Percentiles rank a stretch among this genome's conserved stretches.
phyloP scores from a whole-genome alignment of 2,329 filamentous ascomycete species.

The Apiospora marii region DNA sequence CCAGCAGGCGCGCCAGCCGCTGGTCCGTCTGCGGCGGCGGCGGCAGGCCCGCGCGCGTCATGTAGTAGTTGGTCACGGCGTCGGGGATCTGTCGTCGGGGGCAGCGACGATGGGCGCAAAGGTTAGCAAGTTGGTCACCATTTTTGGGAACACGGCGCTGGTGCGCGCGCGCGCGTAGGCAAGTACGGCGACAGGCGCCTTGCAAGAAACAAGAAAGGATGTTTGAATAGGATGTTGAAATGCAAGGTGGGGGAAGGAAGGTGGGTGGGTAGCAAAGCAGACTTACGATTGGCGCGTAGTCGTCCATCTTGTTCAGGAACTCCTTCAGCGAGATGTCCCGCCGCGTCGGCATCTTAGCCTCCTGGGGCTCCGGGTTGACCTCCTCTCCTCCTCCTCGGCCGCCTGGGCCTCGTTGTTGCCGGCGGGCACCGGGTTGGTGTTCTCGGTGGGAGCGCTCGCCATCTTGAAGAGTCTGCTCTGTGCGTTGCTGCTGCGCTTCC shows the following conservation, averaged over 20 bases:
- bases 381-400: constrained; percentile 35
- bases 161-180: not conserved
- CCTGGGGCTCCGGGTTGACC: constrained; percentile 40
- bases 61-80: constrained; percentile 97
- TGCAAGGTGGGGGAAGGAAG: not conserved
- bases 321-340: constrained; percentile 94
- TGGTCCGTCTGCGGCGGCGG: constrained; percentile 90
- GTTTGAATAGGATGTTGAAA: not conserved
- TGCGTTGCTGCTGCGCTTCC: constrained; percentile 17
- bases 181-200: not conserved
- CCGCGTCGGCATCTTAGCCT: constrained; percentile 75
- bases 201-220: not conserved
- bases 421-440: constrained; percentile 38
- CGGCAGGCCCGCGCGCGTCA: constrained; percentile 92
- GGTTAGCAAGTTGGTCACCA: constrained; percentile 16
- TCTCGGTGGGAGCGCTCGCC: constrained; percentile 40
- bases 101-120: not conserved
- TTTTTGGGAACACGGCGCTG: not conserved
- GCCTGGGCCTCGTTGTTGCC: constrained; percentile 33
- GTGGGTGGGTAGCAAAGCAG: constrained; percentile 12
- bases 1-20: constrained; percentile 89
- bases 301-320: constrained; percentile 96
- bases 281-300: constrained; percentile 94
- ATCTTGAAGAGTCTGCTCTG: constrained; percentile 29
- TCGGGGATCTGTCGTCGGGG: constrained; percentile 91